These are phyloP conservation scores for Mrakia blollopis DNA, from an alignment of 768 basidiomycete genomes.

Conservation along the genomic window DNA sequence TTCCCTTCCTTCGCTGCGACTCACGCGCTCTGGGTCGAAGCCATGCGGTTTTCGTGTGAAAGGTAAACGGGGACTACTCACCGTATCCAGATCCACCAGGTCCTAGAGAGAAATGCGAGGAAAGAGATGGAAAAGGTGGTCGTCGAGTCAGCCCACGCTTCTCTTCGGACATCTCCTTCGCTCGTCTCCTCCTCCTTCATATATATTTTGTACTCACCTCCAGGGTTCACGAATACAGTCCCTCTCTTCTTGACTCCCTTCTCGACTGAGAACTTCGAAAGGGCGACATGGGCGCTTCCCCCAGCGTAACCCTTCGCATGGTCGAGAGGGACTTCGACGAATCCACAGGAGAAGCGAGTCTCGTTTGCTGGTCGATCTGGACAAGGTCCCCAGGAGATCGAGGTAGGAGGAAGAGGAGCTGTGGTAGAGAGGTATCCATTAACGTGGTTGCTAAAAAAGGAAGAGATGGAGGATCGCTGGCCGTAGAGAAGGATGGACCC, in stretches of 20 bases:
- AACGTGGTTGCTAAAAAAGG: no score
- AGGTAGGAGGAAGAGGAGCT: background rate
- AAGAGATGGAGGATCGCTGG: no score
- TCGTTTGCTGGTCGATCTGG: background rate
- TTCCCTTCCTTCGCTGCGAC: background rate
- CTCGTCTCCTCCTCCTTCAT: background rate
- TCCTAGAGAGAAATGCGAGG: no score
- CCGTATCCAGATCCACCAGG: constrained; percentile 25
- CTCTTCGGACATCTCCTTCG: background rate
- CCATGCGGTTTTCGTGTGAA: no score
- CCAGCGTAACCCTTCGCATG: constrained; percentile 20
- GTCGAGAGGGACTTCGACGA: constrained; percentile 22
- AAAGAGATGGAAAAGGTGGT: background rate
- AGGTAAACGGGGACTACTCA: background rate
- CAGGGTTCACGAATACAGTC: constrained; percentile 20
- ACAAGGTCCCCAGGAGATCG: constrained; percentile 16
- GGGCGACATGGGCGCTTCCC: constrained; percentile 12
- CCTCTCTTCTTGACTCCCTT: constrained; percentile 4
- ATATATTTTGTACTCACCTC: background rate
- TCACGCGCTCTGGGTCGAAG: background rate
- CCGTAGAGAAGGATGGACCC: background rate
- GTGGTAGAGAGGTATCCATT: no score
- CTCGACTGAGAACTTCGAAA: constrained; percentile 6
- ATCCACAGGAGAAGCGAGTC: constrained; percentile 16
- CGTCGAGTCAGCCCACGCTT: background rate